Evolutionary conservation across 106 monocot species (phyloP).

Genomic region (Dendrobium huoshanense): DNA sequence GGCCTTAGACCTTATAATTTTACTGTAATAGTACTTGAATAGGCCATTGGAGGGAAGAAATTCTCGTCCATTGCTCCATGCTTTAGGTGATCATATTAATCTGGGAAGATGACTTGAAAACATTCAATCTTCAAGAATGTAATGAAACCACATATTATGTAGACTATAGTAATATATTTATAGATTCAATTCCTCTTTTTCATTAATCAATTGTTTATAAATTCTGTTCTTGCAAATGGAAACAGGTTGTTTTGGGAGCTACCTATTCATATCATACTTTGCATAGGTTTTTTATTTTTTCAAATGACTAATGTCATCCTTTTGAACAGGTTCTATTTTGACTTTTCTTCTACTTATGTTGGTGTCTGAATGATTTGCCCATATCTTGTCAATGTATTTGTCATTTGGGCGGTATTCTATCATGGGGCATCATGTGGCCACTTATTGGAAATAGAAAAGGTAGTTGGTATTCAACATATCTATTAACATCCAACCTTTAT

Average conservation of each 20-base stretch:
- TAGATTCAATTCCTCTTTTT: too few species aligned
- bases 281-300: background rate
- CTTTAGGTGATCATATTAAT: too few species aligned
- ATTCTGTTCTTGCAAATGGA: background rate
- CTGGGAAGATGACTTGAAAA: too few species aligned
- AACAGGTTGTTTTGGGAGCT: slow-evolving; percentile 57
- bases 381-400: slow-evolving; percentile 73
- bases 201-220: too few species aligned
- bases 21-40: too few species aligned
- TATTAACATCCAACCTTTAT: slow-evolving; percentile 26
- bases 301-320: background rate
- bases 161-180: too few species aligned
- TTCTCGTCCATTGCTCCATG: too few species aligned
- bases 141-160: too few species aligned
- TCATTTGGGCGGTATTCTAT: slow-evolving; percentile 67
- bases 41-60: too few species aligned
- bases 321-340: slow-evolving; percentile 63
- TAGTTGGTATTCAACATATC: slow-evolving; percentile 51
- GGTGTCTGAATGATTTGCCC: slow-evolving; percentile 96
- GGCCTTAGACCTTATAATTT: too few species aligned
- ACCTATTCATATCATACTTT: background rate
- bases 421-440: slow-evolving; percentile 97
- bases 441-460: slow-evolving; percentile 53
- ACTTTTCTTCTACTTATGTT: slow-evolving; percentile 81
- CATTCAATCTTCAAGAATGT: too few species aligned